Percentiles rank a stretch among this genome's conserved stretches.
Conservation (phyloP, 331 rosid genomes). For the Spiraea crenata region DNA sequence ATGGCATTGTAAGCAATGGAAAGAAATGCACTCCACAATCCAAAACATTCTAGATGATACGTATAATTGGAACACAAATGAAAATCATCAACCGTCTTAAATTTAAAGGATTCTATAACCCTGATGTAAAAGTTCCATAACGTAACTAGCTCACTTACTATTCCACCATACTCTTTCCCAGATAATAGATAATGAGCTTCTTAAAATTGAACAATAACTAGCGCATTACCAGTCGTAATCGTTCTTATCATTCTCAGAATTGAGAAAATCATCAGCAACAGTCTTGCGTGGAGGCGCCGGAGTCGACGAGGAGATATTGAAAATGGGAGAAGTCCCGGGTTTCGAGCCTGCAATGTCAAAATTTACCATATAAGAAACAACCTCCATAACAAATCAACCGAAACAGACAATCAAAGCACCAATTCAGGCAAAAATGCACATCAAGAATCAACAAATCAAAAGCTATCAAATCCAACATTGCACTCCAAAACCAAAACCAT, state of each 20-base stretch:
- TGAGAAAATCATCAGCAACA: constrained; percentile 87
- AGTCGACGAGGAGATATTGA: constrained; percentile 55
- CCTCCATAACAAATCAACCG: background rate
- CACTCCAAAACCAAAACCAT: background rate
- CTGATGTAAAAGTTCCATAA: background rate
- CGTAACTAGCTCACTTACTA: background rate
- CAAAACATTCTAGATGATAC: background rate
- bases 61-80: background rate
- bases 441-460: background rate
- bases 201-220: background rate
- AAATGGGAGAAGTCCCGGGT: constrained; percentile 62
- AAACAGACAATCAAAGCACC: background rate
- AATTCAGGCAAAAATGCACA: background rate
- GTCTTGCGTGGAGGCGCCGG: constrained; percentile 73
- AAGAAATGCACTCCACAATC: background rate
- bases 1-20: background rate
- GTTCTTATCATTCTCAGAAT: constrained; percentile 86
- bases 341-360: constrained; percentile 50
- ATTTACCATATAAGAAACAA: constrained; percentile 15
- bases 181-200: no score
- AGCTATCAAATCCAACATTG: constrained; percentile 3
- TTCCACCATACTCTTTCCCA: background rate
- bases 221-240: constrained; percentile 88
- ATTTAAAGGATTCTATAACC: background rate
- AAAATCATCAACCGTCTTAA: background rate